These are phyloP conservation scores for Geranomyces michiganensis DNA, from an alignment of 192 early-diverging fungal genomes.

Conservation along the genomic window DNA sequence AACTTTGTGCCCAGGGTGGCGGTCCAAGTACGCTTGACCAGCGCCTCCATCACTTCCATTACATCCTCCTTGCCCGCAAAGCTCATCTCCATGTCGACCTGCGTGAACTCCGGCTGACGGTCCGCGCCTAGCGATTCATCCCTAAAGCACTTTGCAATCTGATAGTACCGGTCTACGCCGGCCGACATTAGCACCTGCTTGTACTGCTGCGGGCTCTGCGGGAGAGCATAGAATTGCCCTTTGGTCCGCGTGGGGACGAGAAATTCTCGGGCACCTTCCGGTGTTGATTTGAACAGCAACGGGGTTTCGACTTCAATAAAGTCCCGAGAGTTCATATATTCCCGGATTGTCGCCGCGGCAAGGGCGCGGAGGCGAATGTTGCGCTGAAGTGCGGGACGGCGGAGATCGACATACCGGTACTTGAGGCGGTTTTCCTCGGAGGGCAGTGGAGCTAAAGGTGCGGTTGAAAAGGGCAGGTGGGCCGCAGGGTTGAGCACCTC, in stretches of 20 bases:
- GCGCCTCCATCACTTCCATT: conserved; percentile 70
- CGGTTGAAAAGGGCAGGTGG: conserved; percentile 63
- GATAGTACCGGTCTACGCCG: conserved; percentile 89
- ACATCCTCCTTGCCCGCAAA: conserved; percentile 77
- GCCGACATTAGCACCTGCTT: conserved; percentile 92
- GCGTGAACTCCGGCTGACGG: conserved; percentile 93
- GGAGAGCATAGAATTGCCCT: conserved; percentile 81
- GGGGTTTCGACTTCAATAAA: conserved; percentile 95
- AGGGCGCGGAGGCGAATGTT: conserved; percentile 74
- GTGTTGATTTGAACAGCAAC: conserved; percentile 86
- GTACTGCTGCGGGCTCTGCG: conserved; percentile 92
- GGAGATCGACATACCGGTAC: conserved; percentile 80
- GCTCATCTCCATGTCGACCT: conserved; percentile 90
- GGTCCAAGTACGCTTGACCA: conserved; percentile 70
- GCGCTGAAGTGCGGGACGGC: conserved; percentile 72
- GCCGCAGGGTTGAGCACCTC: conserved; percentile 71
- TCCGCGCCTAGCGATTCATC: conserved; percentile 88
- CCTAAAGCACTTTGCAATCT: conserved; percentile 89
- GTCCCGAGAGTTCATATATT: conserved; percentile 63
- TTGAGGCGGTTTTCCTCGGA: conserved; percentile 77
- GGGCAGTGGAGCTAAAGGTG: conserved; percentile 60
- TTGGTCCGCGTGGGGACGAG: conserved; percentile 82
- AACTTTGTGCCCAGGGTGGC: conserved; percentile 57
- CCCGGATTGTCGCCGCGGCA: conserved; percentile 67
- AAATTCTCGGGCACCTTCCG: conserved; percentile 92